These are phyloP conservation scores for Phytophthora boehmeriae DNA, from an alignment of 352 stramenopile species.

Conservation along the genomic window DNA sequence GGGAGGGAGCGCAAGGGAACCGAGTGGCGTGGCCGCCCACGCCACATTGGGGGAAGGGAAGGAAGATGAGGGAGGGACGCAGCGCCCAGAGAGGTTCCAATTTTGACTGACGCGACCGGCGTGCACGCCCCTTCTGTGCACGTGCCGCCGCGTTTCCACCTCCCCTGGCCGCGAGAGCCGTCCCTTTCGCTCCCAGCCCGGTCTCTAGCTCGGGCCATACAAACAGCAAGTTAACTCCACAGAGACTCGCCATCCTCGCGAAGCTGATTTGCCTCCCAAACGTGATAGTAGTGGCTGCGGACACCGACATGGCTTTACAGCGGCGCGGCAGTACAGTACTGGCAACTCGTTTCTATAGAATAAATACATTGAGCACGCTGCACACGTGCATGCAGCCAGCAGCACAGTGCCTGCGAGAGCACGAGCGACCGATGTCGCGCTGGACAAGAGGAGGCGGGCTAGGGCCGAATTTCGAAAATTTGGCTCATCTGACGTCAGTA, in stretches of 20 bases:
- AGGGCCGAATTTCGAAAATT: constrained; percentile 12
- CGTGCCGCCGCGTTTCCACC: neutral
- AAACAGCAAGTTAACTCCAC: neutral
- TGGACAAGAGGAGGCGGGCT: neutral
- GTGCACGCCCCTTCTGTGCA: constrained; percentile 14
- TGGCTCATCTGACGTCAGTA: neutral
- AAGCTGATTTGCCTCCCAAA: constrained; percentile 17
- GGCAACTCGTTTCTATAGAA: neutral
- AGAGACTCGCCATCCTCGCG: constrained; percentile 5
- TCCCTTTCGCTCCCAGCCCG: neutral
- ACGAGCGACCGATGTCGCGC: too few relatives aligned
- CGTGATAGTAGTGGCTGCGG: neutral
- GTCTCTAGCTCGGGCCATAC: neutral
- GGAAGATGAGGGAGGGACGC: constrained; percentile 17
- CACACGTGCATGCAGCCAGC: too few relatives aligned
- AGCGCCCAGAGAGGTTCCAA: constrained; percentile 12
- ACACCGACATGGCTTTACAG: too few relatives aligned
- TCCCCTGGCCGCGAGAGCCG: neutral
- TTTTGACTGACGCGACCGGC: constrained; percentile 18
- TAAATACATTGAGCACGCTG: too few relatives aligned
- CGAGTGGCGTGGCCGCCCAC: constrained; percentile 23
- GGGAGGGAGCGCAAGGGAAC: constrained; percentile 18
- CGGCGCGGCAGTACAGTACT: neutral
- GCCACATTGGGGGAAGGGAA: constrained; percentile 1
- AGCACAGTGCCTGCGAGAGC: too few relatives aligned